Base-by-base conservation (phyloP, 192 early-diverging fungal genomes). In the Diversispora epigaea region DNA sequence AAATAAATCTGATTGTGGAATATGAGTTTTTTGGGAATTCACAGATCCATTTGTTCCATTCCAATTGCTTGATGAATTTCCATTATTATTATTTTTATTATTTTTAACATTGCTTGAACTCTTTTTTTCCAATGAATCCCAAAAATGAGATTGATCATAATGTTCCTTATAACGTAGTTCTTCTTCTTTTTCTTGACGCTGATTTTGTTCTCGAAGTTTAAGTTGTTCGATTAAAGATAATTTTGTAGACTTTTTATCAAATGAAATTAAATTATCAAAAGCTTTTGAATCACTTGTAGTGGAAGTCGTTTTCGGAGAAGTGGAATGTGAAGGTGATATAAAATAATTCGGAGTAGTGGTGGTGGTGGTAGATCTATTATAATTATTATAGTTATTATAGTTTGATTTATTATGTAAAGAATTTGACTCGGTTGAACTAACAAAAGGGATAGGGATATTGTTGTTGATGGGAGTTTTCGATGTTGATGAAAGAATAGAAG, bases 41-140 rank as follows among this genome's bases (percentile, higher is more conserved):
- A 32, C 0, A 32, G 25, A 1, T 32, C 25, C 25, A 32, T 32
- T 32, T 32, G 25, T 32, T 32, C 25, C 25, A 32, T 32, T 32
- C 25, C 25, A 32, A 32, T 32, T 32, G 2, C 25, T 32, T 32
- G 25, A 32, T 32, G 25, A 32, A 32, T 32, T 32, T 32, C 25
- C 25, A 32, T 32, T 32, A 32, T 32, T 32, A 32, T 32, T 32
- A 63, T 5, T 41, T 14, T 8, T 22, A 63, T 63, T 63, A 40
- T 11, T 63, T 21, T 25, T 10, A 45, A 21, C 44, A 22, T 21
- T 15, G 32, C 8, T 47, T 68, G 44, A 50, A 39, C 67, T 17
- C 19, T 64, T 64, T 45, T 40, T 4, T 64, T 64, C 62, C n/a
- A 64, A 64, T 10, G 62, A 64, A 64, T 64, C 62, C 62, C 62